A percentile compares a stretch with the other conserved stretches of the same genome.
These are phyloP conservation scores for Cladophialophora carrionii DNA, from an alignment of 2,329 filamentous ascomycete species.

Conservation along the genomic window DNA sequence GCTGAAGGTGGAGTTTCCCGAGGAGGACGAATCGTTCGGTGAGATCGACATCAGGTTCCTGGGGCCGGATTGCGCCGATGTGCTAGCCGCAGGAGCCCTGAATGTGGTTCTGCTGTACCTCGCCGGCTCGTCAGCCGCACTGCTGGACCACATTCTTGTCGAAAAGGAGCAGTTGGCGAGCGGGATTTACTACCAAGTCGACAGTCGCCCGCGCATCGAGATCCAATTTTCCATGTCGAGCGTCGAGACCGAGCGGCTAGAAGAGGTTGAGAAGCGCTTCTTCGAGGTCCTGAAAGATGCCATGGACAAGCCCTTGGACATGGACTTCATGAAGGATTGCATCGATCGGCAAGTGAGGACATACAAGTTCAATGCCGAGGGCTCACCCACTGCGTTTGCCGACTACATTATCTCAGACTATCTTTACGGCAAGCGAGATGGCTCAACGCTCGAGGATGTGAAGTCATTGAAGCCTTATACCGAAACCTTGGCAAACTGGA, in stretches of 20 bases:
- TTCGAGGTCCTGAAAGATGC: constrained; percentile 82
- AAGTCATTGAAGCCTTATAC: constrained; percentile 61
- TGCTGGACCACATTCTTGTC: constrained; percentile 88
- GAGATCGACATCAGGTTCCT: constrained; percentile 86
- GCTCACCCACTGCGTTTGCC: constrained; percentile 77
- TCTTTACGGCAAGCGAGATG: constrained; percentile 83
- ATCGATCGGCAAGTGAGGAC: constrained; percentile 79
- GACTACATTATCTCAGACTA: constrained; percentile 89
- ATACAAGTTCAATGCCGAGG: constrained; percentile 81
- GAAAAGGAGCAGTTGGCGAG: constrained; percentile 92
- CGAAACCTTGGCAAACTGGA: constrained; percentile 71
- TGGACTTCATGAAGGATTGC: constrained; percentile 87
- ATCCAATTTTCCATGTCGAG: constrained; percentile 85
- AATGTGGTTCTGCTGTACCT: constrained; percentile 83
- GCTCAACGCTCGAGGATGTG: constrained; percentile 70
- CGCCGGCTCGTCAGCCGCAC: constrained; percentile 86
- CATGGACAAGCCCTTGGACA: constrained; percentile 77
- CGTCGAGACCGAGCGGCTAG: constrained; percentile 83
- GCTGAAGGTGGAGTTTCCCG: constrained; percentile 85
- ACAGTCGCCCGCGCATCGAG: constrained; percentile 77
- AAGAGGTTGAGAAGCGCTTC: constrained; percentile 80
- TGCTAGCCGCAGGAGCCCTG: constrained; percentile 69
- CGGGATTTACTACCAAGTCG: constrained; percentile 76
- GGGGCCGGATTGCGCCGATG: constrained; percentile 77
- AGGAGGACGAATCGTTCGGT: constrained; percentile 92